Conservation (phyloP, 177 flowering plant species). For the Vitis hybrid region DNA sequence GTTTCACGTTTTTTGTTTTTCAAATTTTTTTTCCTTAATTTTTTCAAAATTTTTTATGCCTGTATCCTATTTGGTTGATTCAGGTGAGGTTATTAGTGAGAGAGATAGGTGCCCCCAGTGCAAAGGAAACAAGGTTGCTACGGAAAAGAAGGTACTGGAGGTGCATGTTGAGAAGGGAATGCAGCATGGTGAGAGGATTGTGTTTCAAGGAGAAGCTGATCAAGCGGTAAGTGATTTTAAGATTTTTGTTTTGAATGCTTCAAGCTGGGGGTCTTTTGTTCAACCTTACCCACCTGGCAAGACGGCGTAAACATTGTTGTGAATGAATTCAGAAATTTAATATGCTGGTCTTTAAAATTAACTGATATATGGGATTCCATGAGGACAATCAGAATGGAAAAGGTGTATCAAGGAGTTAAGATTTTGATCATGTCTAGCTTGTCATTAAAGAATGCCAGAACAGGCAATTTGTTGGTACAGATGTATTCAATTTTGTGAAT, state of each 20-base stretch:
- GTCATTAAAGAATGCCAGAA: too few relatives aligned
- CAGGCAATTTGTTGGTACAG: too few relatives aligned
- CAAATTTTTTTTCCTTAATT: background rate
- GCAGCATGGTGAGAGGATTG: slow-evolving; percentile 60
- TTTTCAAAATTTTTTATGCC: background rate
- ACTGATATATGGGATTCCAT: too few relatives aligned
- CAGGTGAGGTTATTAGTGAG: slow-evolving; percentile 60
- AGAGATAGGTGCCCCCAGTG: slow-evolving; percentile 58
- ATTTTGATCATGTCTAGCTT: too few relatives aligned
- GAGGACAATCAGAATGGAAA: too few relatives aligned
- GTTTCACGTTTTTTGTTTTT: background rate
- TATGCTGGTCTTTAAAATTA: too few relatives aligned
- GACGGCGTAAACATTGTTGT: too few relatives aligned
- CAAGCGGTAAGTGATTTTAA: slow-evolving; percentile 50
- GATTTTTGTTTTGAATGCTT: background rate
- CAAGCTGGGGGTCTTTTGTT: background rate
- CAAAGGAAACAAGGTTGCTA: slow-evolving; percentile 55
- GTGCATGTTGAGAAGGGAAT: slow-evolving; percentile 73
- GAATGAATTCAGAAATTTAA: too few relatives aligned
- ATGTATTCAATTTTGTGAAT: too few relatives aligned
- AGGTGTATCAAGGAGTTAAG: too few relatives aligned
- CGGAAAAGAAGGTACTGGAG: slow-evolving; percentile 62
- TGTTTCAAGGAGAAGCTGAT: slow-evolving; percentile 61
- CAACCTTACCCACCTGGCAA: background rate
- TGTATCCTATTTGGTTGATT: background rate